Percentiles rank a stretch among this genome's conserved stretches.
phyloP scores from a whole-genome alignment of 352 stramenopile species.

The Pythium rhizo-oryzae region DNA sequence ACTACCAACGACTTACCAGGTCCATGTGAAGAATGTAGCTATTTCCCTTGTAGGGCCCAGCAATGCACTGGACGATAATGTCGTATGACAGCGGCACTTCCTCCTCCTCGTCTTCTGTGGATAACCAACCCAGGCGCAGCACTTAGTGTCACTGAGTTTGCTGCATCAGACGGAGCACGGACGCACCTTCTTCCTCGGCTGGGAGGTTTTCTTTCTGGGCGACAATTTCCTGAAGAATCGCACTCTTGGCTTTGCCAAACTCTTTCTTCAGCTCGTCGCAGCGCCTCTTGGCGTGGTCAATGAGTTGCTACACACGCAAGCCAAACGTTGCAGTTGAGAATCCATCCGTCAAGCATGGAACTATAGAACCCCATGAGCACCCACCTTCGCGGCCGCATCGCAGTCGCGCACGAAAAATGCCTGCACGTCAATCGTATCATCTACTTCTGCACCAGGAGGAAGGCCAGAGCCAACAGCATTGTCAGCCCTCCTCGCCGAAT shows the following conservation, averaged over 20 bases:
- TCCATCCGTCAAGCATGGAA: background rate
- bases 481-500: constrained; percentile 3
- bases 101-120: constrained; percentile 7
- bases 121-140: background rate
- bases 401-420: constrained; percentile 52
- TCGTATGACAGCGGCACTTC: constrained; percentile 39
- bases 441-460: background rate
- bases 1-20: constrained; percentile 31
- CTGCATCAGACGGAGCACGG: background rate
- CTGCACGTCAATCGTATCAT: constrained; percentile 46
- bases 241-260: constrained; percentile 56
- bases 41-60: constrained; percentile 61
- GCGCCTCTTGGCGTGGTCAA: constrained; percentile 55
- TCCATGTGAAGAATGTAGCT: constrained; percentile 66
- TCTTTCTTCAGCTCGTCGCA: constrained; percentile 51
- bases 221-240: constrained; percentile 54
- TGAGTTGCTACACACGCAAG: constrained; percentile 45
- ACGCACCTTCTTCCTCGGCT: constrained; percentile 28
- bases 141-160: background rate
- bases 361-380: background rate
- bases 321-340: background rate
- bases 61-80: constrained; percentile 53
- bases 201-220: constrained; percentile 62
- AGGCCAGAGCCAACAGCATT: background rate
- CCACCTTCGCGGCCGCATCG: constrained; percentile 45